A percentile compares a stretch with the other conserved stretches of the same genome.
These are phyloP conservation scores for Claviceps humidiphila DNA, from an alignment of 2,329 filamentous ascomycete species.

Conservation along the genomic window DNA sequence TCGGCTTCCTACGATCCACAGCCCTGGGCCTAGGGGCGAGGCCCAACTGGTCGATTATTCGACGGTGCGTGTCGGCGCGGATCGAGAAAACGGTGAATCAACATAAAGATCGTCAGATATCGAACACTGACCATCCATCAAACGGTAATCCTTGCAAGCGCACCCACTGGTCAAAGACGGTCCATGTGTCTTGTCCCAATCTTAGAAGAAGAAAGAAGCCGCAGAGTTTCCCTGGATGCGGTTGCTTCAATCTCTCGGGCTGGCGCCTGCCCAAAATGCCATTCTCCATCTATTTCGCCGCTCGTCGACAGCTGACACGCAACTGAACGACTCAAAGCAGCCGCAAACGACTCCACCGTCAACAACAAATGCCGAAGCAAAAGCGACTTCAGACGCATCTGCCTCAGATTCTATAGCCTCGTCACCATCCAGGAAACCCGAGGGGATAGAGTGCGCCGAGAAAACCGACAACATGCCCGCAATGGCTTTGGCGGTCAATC, in stretches of 20 bases:
- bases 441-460: too few species aligned
- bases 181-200: not conserved
- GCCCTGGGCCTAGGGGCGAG: not conserved
- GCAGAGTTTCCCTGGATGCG: conserved; percentile 9
- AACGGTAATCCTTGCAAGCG: too few species aligned
- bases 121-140: too few species aligned
- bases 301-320: conserved; percentile 12
- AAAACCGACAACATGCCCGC: not conserved
- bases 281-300: conserved; percentile 20
- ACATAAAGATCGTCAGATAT: too few species aligned
- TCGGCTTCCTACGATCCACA: too few species aligned
- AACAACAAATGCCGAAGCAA: conserved; percentile 3
- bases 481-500: conserved; percentile 7
- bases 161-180: not conserved
- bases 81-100: not conserved
- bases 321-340: not conserved
- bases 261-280: conserved; percentile 18
- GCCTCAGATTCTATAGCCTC: conserved; percentile 2
- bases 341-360: not conserved
- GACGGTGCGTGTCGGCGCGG: not conserved
- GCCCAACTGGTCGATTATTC: not conserved
- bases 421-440: not conserved
- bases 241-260: conserved; percentile 16
- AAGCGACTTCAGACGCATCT: conserved; percentile 2
- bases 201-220: not conserved